Percentiles rank a stretch among this genome's conserved stretches.
Conservation (phyloP, 2,329 filamentous ascomycete species). For the Davidsoniella virescens region DNA sequence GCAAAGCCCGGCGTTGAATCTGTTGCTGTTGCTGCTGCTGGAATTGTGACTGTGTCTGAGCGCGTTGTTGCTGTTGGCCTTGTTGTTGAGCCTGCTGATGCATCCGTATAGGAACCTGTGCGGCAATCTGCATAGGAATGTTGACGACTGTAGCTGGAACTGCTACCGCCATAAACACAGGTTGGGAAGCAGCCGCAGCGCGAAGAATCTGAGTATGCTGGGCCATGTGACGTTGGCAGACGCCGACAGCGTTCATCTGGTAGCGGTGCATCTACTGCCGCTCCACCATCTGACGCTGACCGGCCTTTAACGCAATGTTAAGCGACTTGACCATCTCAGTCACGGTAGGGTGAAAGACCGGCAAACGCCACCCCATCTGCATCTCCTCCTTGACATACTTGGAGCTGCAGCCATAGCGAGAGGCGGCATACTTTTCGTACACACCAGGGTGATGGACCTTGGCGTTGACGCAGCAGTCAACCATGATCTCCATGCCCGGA, state of each 20-base stretch:
- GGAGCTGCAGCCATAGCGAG: conserved; percentile 73
- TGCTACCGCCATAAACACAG: no score
- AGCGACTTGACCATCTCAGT: conserved; percentile 9
- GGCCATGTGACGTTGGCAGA: no score
- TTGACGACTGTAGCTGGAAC: no score
- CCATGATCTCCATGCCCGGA: conserved; percentile 57
- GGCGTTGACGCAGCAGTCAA: conserved; percentile 76
- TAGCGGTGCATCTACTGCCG: conserved; percentile 8
- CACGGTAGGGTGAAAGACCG: conserved; percentile 16
- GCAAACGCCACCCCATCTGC: conserved; percentile 38
- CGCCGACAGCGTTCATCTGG: neutral
- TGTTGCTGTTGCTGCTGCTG: neutral
- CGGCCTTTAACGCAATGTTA: neutral
- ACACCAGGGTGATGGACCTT: conserved; percentile 71
- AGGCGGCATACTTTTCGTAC: conserved; percentile 82
- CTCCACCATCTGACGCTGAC: conserved; percentile 7
- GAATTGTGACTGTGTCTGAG: no score
- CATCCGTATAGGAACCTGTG: neutral
- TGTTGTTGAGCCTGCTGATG: neutral
- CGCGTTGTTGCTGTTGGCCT: no score
- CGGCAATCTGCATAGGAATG: no score
- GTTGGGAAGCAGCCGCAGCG: no score
- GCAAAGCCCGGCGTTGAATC: neutral
- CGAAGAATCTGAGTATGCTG: no score
- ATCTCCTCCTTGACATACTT: conserved; percentile 64